Base-by-base conservation (phyloP, 495 filamentous ascomycete genomes). In the Schizothecium vesticola region DNA sequence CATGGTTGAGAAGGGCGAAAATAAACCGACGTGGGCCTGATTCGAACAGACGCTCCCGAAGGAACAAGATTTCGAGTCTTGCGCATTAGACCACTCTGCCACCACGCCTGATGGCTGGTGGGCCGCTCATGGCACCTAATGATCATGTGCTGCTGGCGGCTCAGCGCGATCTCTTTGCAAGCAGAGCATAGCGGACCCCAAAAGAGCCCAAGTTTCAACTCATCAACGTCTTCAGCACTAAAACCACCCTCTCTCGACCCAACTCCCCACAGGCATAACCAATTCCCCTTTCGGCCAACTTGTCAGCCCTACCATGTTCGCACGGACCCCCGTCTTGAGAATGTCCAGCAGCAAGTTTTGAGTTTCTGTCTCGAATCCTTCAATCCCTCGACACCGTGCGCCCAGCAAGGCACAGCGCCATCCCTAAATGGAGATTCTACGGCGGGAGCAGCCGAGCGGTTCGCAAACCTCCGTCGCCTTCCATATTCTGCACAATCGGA, bases 71-170 rank as follows among this genome's bases (percentile, higher is more conserved):
- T 61, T 61, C 60, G 60, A 61, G 60, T 61, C 60, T 61, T 31
- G 60, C 60, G 60, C 60, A 61, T 61, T 61, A 61, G 60, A 61
- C 60, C 60, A 61, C 60, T 61, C 60, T 61, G 60, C 60, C 60
- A 61, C 60, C 60, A 36, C n/a, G 60, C 60, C 60, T 36, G 26
- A 61, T 26, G 60, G 36, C 2, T 12, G 28, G 1, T 4, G 7
- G 28, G 5, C 3, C 36, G 36, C 36, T n/a, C n/a, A n/a, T 8
- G 16, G 36, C 36, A 16, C 13, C 16, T 43, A 16, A 51, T 51
- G 31, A 12, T 10, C 36, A 8, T 36, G 12, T 16, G 12, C 4
- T n/a, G 12, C 16, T 51, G 36, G 16, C 6, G 19, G 16, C 36
- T 51, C 33, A n/a, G 16, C 6, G 1, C 2, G 36, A 51, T n/a